These are phyloP conservation scores for Peronosclerospora sorghi DNA, from an alignment of 352 stramenopile species.

Conservation along the genomic window DNA sequence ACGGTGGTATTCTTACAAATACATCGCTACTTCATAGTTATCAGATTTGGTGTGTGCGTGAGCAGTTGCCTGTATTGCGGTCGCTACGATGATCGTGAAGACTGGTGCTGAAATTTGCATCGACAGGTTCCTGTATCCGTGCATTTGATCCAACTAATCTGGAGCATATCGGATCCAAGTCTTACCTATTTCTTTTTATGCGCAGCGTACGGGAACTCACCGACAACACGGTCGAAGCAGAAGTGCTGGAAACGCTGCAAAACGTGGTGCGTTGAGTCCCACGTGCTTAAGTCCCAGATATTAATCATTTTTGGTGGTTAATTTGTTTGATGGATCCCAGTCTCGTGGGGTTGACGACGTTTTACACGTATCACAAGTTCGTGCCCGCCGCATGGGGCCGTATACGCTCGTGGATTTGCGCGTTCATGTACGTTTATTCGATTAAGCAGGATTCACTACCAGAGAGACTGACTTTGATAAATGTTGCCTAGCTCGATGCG, in stretches of 20 bases:
- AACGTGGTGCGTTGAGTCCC: constrained; percentile 36
- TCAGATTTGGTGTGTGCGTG: background rate
- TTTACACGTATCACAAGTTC: constrained; percentile 65
- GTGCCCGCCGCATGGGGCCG: constrained; percentile 75
- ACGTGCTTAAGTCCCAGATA: no score
- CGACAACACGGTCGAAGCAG: constrained; percentile 72
- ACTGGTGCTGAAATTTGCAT: constrained; percentile 76
- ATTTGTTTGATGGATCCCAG: constrained; percentile 12
- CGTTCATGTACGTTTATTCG: constrained; percentile 49
- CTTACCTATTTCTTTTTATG: background rate
- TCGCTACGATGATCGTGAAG: constrained; percentile 85
- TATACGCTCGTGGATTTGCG: constrained; percentile 82
- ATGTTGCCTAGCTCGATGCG: constrained; percentile 37
- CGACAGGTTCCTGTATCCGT: constrained; percentile 37
- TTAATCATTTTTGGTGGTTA: no score
- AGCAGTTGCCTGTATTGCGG: constrained; percentile 66
- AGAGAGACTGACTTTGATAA: background rate
- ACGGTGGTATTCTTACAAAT: background rate
- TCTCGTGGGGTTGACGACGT: constrained; percentile 74
- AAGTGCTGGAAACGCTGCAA: constrained; percentile 65
- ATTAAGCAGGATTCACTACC: background rate
- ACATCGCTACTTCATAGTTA: background rate
- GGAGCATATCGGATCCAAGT: background rate
- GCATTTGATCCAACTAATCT: background rate
- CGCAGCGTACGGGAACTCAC: constrained; percentile 70